Evolutionary conservation across 352 stramenopile species (phyloP).

Genomic region (Chrysophaeum taylorii): DNA sequence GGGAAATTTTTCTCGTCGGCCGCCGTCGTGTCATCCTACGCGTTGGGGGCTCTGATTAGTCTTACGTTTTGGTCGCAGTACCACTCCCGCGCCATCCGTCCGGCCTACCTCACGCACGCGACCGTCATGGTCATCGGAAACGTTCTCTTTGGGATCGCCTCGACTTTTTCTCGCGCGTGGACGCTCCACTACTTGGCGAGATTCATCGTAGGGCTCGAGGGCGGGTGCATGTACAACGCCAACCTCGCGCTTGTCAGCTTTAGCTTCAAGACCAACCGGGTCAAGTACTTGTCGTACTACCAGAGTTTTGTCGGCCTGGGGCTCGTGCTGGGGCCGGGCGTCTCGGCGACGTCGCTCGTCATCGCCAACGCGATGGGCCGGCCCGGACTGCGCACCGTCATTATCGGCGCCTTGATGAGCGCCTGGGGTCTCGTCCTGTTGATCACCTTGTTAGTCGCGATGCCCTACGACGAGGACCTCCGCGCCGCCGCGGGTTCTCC

Average conservation of each 20-base stretch:
- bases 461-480: too few relatives aligned
- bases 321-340: neutral
- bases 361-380: neutral
- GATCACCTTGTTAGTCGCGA: too few relatives aligned
- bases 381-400: too few relatives aligned
- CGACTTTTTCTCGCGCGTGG: neutral
- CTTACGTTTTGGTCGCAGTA: neutral
- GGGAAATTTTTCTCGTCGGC: neutral
- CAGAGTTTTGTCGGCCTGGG: neutral
- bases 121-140: neutral
- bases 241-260: neutral
- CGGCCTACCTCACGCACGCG: neutral
- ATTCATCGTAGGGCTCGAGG: conserved; percentile 11
- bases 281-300: neutral
- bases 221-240: neutral
- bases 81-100: neutral
- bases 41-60: neutral
- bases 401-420: too few relatives aligned
- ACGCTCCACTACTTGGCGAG: neutral
- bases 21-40: neutral
- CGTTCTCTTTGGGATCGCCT: neutral
- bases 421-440: too few relatives aligned
- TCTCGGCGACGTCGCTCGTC: neutral
- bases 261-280: neutral
- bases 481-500: too few relatives aligned